Conservation (phyloP, 352 stramenopile genomes). For the Phytophthora tubulina region DNA sequence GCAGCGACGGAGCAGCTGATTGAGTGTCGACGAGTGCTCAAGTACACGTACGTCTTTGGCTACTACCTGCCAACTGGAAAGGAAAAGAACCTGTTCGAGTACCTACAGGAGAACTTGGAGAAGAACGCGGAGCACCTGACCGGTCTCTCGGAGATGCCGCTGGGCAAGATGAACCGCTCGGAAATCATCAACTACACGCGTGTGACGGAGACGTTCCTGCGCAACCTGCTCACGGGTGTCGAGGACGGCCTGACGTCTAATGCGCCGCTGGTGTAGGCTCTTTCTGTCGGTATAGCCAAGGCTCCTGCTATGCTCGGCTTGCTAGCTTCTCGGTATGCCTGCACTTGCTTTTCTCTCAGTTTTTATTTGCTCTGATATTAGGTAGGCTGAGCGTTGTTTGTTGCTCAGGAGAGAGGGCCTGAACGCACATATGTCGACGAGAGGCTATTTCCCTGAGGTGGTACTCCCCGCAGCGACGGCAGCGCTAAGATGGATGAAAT, state of each 20-base stretch:
- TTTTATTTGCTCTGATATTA: slow-evolving; percentile 48
- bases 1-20: slow-evolving; percentile 96
- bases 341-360: slow-evolving; percentile 36
- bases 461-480: slow-evolving; percentile 8
- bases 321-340: slow-evolving; percentile 32
- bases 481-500: slow-evolving; percentile 37
- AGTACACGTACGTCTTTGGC: slow-evolving; percentile 98
- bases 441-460: background rate
- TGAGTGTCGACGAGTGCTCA: slow-evolving; percentile 98
- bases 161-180: slow-evolving; percentile 93
- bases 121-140: slow-evolving; percentile 94
- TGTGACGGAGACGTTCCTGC: slow-evolving; percentile 93
- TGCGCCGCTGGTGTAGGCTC: slow-evolving; percentile 41
- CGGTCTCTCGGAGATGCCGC: slow-evolving; percentile 90
- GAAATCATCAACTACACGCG: slow-evolving; percentile 96
- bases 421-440: slow-evolving; percentile 10
- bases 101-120: slow-evolving; percentile 95
- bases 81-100: slow-evolving; percentile 96
- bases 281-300: slow-evolving; percentile 18
- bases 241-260: slow-evolving; percentile 88
- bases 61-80: slow-evolving; percentile 94
- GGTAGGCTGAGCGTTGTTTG: slow-evolving; percentile 35
- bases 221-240: slow-evolving; percentile 91
- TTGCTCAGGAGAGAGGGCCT: slow-evolving; percentile 21
- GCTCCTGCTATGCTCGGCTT: slow-evolving; percentile 14